These are phyloP conservation scores for Dictyostelium capitatum DNA, from an alignment of 78 protist species.

Conservation along the genomic window DNA sequence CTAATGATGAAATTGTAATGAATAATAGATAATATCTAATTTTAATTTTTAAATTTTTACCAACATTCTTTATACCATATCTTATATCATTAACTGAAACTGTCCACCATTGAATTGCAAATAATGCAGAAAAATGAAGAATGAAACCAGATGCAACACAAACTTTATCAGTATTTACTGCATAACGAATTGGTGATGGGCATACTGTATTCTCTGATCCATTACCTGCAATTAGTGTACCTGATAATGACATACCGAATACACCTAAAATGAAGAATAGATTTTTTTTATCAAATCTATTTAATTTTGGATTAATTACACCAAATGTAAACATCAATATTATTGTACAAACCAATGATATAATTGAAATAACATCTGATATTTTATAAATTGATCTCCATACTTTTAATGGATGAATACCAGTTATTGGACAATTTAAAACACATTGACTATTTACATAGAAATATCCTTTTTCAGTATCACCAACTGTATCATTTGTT, in stretches of 20 bases:
- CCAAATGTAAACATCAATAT: conserved; percentile 42
- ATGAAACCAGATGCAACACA: conserved; percentile 56
- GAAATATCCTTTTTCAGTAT: neutral
- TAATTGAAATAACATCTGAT: conserved; percentile 4
- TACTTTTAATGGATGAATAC: neutral
- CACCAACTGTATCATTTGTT: neutral
- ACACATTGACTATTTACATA: conserved; percentile 23
- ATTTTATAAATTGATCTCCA: conserved; percentile 28
- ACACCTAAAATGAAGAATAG: neutral
- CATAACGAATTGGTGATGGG: conserved; percentile 32
- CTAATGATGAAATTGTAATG: neutral
- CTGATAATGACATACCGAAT: conserved; percentile 28
- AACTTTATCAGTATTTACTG: neutral
- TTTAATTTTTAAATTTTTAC: neutral
- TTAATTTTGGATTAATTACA: conserved; percentile 12
- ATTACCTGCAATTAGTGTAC: conserved; percentile 21
- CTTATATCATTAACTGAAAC: conserved; percentile 10
- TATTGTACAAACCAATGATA: conserved; percentile 18
- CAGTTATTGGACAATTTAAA: conserved; percentile 27
- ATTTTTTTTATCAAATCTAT: conserved; percentile 30
- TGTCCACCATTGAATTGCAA: conserved; percentile 50
- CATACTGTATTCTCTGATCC: conserved; percentile 61
- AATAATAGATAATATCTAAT: neutral
- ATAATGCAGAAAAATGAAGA: conserved; percentile 28
- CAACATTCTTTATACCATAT: conserved; percentile 12